A percentile compares a stretch with the other conserved stretches of the same genome.
Evolutionary conservation across 805 yeast species (phyloP).

Genomic region (Komagataella populi): DNA sequence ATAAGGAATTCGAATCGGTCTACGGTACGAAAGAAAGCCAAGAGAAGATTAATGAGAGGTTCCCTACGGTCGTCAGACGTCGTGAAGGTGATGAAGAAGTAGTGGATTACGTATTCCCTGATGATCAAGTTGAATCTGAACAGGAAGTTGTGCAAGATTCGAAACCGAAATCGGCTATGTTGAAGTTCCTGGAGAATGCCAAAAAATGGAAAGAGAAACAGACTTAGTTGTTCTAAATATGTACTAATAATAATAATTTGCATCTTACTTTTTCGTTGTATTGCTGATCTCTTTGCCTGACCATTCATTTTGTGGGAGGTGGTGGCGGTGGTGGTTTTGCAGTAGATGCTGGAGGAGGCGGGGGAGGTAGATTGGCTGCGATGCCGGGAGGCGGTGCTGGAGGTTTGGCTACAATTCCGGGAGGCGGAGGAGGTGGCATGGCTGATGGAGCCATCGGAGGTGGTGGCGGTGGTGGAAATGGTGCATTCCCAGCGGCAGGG

Average conservation of each 20-base stretch:
- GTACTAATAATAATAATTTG: constrained; percentile 3
- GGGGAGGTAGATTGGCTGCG: constrained; percentile 2
- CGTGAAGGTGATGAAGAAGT: constrained; percentile 39
- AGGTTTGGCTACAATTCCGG: constrained; percentile 8
- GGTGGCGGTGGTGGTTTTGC: constrained; percentile 13
- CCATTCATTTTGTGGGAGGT: constrained; percentile 3
- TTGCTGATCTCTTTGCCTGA: not conserved
- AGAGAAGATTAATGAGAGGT: constrained; percentile 23
- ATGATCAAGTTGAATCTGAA: constrained; percentile 25
- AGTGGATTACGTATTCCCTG: constrained; percentile 55
- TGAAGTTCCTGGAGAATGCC: constrained; percentile 28
- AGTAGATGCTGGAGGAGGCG: constrained; percentile 13
- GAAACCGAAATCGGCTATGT: not conserved
- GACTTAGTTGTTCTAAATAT: constrained; percentile 8
- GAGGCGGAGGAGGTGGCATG: constrained; percentile 17
- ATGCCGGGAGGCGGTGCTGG: constrained; percentile 15
- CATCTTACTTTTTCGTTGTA: not conserved
- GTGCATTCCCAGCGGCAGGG: constrained; percentile 11
- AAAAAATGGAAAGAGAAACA: constrained; percentile 24
- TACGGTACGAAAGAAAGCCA: constrained; percentile 38
- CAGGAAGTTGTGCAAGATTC: constrained; percentile 5
- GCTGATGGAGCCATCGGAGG: constrained; percentile 7
- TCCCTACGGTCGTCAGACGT: constrained; percentile 41
- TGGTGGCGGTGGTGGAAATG: constrained; percentile 8
- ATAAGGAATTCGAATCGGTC: constrained; percentile 46